Evolutionary conservation across 345 rosid species (phyloP), one percentile per base, ranked within the genome.

Genomic region (Aquilaria sinensis): DNA sequence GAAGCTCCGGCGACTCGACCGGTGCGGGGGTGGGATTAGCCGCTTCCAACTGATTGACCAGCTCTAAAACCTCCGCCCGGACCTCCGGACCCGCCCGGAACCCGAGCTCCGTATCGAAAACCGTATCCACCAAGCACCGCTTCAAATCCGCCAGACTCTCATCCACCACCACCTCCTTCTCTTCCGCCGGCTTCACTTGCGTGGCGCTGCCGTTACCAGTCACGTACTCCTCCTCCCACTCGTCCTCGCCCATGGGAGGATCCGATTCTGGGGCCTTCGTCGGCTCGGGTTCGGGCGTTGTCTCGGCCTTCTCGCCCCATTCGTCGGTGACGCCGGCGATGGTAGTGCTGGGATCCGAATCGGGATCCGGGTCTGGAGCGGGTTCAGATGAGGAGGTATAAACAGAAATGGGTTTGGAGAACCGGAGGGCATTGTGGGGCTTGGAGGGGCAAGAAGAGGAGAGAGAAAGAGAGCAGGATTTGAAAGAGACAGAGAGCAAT

Each of bases 31-130:
- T 90, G 1, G 99, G 97, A 65, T 86, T 94, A 46, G 70, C 55
- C 23, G 92, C 85, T 71, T 94, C 99, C 83, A 94, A 69, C 77
- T 86, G 89, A 74, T 78, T 88, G 57, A 94, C 97, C 47, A 94
- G 76, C 83, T 94, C 99, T 72, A 75, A 71, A 11, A 90, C 84
- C 80, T 94, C 99, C 4, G 85, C 97, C 46, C 99, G 82, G 6
- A 86, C 79, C 56, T 88, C 91, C 51, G 83, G 45, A 3, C 83
- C 80, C 14, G 87, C 95, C 23, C 81, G 77, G 70, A 86, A 85
- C 71, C 99, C 99, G 23, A 94, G 72, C 9, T 88, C 89, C 51
- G 95, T 81, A 45, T 88, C 96, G 64, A 82, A 88, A 49, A 94
- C 87, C 52, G 95, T 81, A 64, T 90, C 96, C 56, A 75, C 97